Conservation (phyloP, 495 filamentous ascomycete species). For the Pseudoneurospora amorphoporcata region DNA sequence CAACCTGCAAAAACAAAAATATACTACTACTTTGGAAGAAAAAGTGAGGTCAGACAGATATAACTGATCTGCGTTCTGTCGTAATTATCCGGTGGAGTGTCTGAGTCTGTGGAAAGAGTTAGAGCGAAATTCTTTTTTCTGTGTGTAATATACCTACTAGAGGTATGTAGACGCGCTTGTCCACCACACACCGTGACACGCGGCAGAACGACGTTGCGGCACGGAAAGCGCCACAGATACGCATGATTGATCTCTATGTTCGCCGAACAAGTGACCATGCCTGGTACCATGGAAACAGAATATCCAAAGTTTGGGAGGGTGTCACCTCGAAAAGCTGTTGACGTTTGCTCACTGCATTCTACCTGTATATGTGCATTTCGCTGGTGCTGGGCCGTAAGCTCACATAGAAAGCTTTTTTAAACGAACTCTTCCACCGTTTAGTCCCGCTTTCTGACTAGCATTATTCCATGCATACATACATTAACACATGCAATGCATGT, state of each 20-base stretch:
- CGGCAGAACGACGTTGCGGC: neutral
- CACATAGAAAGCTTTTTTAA: neutral
- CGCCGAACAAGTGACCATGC: neutral
- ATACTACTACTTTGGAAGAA: neutral
- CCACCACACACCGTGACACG: neutral
- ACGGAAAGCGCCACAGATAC: neutral
- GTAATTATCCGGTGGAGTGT: neutral
- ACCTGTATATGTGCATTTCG: neutral
- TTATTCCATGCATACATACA: neutral
- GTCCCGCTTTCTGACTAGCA: neutral
- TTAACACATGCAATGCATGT: too few species aligned
- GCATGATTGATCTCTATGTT: neutral
- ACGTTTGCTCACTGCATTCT: neutral
- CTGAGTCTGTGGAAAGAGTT: neutral
- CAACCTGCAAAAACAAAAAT: neutral
- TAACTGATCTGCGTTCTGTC: neutral
- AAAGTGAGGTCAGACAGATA: neutral
- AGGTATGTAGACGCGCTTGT: neutral
- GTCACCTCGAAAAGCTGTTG: neutral
- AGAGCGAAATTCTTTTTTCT: neutral
- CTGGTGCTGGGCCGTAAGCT: neutral
- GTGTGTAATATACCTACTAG: neutral
- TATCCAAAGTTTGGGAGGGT: neutral
- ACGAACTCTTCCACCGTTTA: neutral
- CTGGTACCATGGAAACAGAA: neutral